A percentile compares a stretch with the other conserved stretches of the same genome.
Conservation (phyloP, 768 basidiomycete species). For the Auriscalpium vulgare region DNA sequence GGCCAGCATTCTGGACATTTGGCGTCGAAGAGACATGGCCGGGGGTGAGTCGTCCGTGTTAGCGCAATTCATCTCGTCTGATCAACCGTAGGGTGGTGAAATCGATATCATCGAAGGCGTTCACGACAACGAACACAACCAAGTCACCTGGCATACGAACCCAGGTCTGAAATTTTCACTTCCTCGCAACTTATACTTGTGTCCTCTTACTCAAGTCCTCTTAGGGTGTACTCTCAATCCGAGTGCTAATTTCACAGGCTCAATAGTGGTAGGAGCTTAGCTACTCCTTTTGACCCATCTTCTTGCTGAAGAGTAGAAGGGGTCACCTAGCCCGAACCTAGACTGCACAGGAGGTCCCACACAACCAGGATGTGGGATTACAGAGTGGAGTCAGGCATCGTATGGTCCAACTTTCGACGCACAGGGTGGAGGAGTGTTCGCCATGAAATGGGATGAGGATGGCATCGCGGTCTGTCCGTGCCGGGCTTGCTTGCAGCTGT, state of each 20-base stretch:
- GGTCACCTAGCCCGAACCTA: constrained; percentile 29
- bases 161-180: constrained; percentile 33
- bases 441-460: constrained; percentile 81
- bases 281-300: no score
- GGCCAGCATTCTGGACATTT: constrained; percentile 80
- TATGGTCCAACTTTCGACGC: constrained; percentile 79
- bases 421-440: constrained; percentile 77
- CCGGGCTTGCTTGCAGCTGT: background rate
- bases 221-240: constrained; percentile 53
- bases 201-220: background rate
- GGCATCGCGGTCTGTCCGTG: constrained; percentile 72
- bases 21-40: constrained; percentile 49
- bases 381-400: constrained; percentile 74
- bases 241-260: constrained; percentile 52
- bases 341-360: constrained; percentile 43
- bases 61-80: background rate
- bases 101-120: constrained; percentile 84
- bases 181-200: background rate
- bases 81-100: constrained; percentile 51
- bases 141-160: constrained; percentile 74
- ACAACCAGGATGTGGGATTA: constrained; percentile 65
- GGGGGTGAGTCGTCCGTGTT: constrained; percentile 32
- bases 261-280: constrained; percentile 41
- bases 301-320: no score
- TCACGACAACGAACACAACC: constrained; percentile 78